phyloP scores from a whole-genome alignment of 2,329 filamentous ascomycete genomes.

The Dothistroma pini region DNA sequence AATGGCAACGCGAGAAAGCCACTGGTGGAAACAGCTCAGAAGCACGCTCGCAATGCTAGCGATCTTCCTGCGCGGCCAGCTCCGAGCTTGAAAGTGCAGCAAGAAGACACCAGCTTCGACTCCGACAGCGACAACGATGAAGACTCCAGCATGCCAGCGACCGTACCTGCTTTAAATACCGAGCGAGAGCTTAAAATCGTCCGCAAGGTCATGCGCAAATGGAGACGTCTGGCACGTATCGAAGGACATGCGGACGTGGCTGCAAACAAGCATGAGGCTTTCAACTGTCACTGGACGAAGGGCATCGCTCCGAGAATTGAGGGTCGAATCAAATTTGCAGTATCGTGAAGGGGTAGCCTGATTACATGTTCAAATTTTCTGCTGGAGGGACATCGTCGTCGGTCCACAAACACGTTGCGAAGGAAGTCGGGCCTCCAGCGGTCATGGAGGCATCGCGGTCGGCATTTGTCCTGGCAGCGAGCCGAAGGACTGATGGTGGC shows the following conservation, averaged over 20 bases:
- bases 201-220: constrained; percentile 66
- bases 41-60: constrained; percentile 12
- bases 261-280: constrained; percentile 54
- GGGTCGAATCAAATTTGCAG: constrained; percentile 59
- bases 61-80: constrained; percentile 12
- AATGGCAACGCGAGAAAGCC: constrained; percentile 23
- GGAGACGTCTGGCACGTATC: constrained; percentile 66
- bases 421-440: neutral
- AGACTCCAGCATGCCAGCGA: constrained; percentile 34
- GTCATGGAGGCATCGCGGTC: neutral
- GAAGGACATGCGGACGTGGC: constrained; percentile 47
- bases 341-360: neutral
- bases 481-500: neutral
- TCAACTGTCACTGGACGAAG: constrained; percentile 68
- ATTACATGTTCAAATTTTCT: neutral
- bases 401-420: neutral
- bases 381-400: neutral
- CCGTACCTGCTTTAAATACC: constrained; percentile 45
- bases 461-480: neutral
- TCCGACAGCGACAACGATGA: constrained; percentile 40
- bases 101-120: constrained; percentile 5
- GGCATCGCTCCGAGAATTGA: constrained; percentile 75
- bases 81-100: constrained; percentile 3
- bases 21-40: constrained; percentile 6
- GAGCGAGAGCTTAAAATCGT: constrained; percentile 60